Evolutionary conservation across 208 protist species (phyloP).

Genomic region (Trypanosoma theileri): DNA sequence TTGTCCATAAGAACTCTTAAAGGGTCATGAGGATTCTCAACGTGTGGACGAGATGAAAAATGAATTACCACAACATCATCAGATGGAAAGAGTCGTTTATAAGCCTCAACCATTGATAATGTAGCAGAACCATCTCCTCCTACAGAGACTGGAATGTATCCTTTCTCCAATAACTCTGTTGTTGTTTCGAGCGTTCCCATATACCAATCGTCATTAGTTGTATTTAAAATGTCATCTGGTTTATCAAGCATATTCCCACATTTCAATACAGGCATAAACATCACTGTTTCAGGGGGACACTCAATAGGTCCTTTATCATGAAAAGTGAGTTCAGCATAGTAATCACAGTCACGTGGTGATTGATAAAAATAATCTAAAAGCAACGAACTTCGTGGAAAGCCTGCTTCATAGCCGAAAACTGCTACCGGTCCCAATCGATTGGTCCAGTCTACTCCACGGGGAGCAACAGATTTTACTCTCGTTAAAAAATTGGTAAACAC

Average conservation of each 20-base stretch:
- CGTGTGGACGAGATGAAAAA: conserved; percentile 53
- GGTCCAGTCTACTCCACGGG: conserved; percentile 69
- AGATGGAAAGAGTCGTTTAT: conserved; percentile 70
- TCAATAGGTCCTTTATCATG: conserved; percentile 71
- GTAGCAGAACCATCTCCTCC: conserved; percentile 75
- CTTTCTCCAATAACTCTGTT: conserved; percentile 75
- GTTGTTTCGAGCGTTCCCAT: conserved; percentile 49
- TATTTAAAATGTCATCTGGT: neutral
- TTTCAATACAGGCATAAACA: conserved; percentile 75
- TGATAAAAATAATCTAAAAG: conserved; percentile 61
- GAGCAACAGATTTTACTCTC: conserved; percentile 45
- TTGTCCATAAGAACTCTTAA: conserved; percentile 75
- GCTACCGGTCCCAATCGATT: conserved; percentile 72
- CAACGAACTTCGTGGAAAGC: conserved; percentile 28
- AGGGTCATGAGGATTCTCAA: conserved; percentile 39
- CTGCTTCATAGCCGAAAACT: conserved; percentile 59
- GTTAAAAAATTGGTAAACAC: conserved; percentile 81
- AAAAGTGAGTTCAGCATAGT: conserved; percentile 77
- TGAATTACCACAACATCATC: conserved; percentile 82
- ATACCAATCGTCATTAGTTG: conserved; percentile 68
- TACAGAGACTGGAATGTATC: conserved; percentile 74
- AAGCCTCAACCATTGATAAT: conserved; percentile 73
- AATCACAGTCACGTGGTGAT: conserved; percentile 63
- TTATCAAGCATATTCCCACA: conserved; percentile 60
- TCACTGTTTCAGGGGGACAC: conserved; percentile 73